phyloP scores from a whole-genome alignment of 768 basidiomycete species.

The Pseudohyphozyma bogoriensis region DNA sequence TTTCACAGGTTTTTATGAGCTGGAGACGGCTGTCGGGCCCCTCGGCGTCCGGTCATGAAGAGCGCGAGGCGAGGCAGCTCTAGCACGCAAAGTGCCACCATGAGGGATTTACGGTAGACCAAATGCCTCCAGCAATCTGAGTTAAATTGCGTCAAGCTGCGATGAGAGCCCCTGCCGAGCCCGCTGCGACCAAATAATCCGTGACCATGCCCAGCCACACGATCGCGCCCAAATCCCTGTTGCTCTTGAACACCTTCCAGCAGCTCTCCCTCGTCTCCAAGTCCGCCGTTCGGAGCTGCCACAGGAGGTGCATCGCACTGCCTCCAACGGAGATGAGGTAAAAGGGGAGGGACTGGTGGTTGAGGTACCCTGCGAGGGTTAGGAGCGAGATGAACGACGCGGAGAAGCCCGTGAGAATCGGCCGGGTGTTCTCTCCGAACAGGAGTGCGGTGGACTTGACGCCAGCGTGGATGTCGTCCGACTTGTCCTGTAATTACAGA shows the following conservation, averaged over 20 bases:
- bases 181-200: slow-evolving; percentile 28
- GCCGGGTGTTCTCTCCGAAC: slow-evolving; percentile 65
- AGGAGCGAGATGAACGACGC: slow-evolving; percentile 62
- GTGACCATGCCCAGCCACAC: slow-evolving; percentile 22
- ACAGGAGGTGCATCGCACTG: slow-evolving; percentile 64
- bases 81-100: no score
- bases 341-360: slow-evolving; percentile 65
- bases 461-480: slow-evolving; percentile 72
- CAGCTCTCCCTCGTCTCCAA: slow-evolving; percentile 68
- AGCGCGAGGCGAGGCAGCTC: no score
- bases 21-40: no score
- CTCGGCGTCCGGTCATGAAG: no score
- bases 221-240: slow-evolving; percentile 30
- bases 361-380: slow-evolving; percentile 67
- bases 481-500: slow-evolving; percentile 63
- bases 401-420: slow-evolving; percentile 65
- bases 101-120: no score
- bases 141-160: no score
- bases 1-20: no score
- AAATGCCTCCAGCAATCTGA: no score
- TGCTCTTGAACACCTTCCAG: slow-evolving; percentile 63
- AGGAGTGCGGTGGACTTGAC: slow-evolving; percentile 91
- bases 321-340: slow-evolving; percentile 63
- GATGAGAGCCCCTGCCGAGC: no score
- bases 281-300: slow-evolving; percentile 63